These are phyloP conservation scores for Rutstroemia sp. DNA, from an alignment of 2,329 filamentous ascomycete genomes.

Conservation along the genomic window DNA sequence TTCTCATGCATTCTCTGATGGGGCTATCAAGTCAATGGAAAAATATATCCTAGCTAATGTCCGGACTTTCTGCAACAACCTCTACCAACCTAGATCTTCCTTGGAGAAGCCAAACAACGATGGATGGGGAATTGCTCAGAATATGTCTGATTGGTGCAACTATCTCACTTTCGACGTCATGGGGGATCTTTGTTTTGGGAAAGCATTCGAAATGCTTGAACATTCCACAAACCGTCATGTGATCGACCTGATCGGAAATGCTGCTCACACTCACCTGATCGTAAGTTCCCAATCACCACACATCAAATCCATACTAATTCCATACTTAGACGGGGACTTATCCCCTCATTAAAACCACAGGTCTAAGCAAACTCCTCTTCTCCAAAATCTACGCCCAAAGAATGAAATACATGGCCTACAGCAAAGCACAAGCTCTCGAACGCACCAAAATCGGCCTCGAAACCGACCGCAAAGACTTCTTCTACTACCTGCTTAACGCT, in stretches of 20 bases:
- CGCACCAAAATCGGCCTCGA: slow-evolving; percentile 57
- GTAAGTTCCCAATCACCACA: slow-evolving; percentile 31
- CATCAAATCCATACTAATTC: no score
- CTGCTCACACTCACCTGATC: slow-evolving; percentile 61
- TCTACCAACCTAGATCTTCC: slow-evolving; percentile 26
- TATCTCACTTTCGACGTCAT: slow-evolving; percentile 43
- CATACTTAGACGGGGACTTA: slow-evolving; percentile 46
- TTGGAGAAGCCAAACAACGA: slow-evolving; percentile 33
- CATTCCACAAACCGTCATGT: slow-evolving; percentile 54
- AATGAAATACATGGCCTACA: slow-evolving; percentile 65
- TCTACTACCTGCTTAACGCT: slow-evolving; percentile 66
- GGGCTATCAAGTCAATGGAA: slow-evolving; percentile 27
- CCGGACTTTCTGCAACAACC: slow-evolving; percentile 54
- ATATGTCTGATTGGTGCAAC: slow-evolving; percentile 44
- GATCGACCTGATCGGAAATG: slow-evolving; percentile 57
- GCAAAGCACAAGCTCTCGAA: slow-evolving; percentile 57
- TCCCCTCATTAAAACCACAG: slow-evolving; percentile 58
- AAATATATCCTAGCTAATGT: slow-evolving; percentile 26
- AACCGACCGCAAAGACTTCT: slow-evolving; percentile 58
- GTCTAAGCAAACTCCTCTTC: slow-evolving; percentile 62
- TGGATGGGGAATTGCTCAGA: slow-evolving; percentile 47
- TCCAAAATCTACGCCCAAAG: slow-evolving; percentile 58
- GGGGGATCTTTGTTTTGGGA: slow-evolving; percentile 43
- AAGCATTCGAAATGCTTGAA: slow-evolving; percentile 42
- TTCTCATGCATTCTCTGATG: slow-evolving; percentile 55